Conservation (phyloP, 2,329 filamentous ascomycete species). For the Chaetomiaceae sp. region DNA sequence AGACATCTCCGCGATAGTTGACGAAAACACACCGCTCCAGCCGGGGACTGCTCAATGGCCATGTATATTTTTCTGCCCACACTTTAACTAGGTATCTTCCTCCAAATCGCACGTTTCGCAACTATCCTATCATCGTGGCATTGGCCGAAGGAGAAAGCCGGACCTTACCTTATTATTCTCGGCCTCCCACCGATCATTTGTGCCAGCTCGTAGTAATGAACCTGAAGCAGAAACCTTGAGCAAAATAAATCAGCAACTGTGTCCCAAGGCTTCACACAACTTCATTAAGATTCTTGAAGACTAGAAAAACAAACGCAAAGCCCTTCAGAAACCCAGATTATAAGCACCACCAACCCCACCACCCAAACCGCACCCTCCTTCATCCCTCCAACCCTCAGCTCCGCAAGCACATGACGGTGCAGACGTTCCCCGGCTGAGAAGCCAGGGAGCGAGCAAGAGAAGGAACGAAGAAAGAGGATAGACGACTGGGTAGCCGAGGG, state of each 20-base stretch:
- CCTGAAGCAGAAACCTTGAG: background rate
- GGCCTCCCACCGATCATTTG: too few species aligned
- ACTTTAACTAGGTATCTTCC: too few species aligned
- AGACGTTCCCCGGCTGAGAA: slow-evolving; percentile 23
- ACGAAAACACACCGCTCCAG: too few species aligned
- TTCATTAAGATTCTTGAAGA: too few species aligned
- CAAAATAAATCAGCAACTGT: background rate
- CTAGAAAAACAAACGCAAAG: slow-evolving; percentile 15
- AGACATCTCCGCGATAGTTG: too few species aligned
- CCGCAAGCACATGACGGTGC: slow-evolving; percentile 37
- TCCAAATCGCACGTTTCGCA: too few species aligned
- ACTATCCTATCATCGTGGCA: too few species aligned
- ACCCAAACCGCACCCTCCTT: slow-evolving; percentile 15
- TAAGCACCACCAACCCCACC: slow-evolving; percentile 38
- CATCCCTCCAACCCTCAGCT: slow-evolving; percentile 17
- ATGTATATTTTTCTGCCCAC: too few species aligned
- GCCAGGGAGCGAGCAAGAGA: slow-evolving; percentile 13
- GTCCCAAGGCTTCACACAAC: too few species aligned
- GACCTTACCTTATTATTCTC: background rate
- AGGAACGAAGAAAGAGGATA: slow-evolving; percentile 9
- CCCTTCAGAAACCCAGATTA: slow-evolving; percentile 38
- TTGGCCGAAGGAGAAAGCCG: too few species aligned
- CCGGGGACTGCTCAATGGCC: too few species aligned
- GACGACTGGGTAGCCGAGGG: slow-evolving; percentile 12
- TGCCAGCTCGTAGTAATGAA: background rate